Evolutionary conservation across 2,329 filamentous ascomycete genomes (phyloP), one percentile per base, ranked within the genome.

Genomic region (Fusarium goolgardi): DNA sequence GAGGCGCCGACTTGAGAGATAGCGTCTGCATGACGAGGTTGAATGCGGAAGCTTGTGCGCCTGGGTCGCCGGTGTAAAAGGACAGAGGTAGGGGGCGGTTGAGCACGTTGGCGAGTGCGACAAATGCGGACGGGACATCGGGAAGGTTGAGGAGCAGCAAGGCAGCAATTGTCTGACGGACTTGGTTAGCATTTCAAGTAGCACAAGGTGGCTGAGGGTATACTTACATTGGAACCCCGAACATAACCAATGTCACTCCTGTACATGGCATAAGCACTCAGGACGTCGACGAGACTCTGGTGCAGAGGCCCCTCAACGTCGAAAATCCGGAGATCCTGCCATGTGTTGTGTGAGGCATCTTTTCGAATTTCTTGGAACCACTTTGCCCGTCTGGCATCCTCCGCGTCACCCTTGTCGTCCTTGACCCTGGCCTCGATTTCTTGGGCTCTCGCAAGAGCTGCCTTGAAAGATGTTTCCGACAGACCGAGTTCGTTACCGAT

Each of bases 231-330:
- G 69, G 90, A 91, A 55, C 91, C 91, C 65, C 85, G 84, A 59
- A 92, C 85, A 73, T 93, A 94, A 65, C 92, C 91, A 73, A 95
- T 91, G 75, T 96, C 92, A 69, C 89, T 90, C 63, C 92, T 86
- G 78, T 96, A 96, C 86, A 93, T 91, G 55, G 89, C 85, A 78
- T 95, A 95, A 9, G 92, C 93, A 72, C 89, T 89, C 63, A 95
- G 82, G 12, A 96, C 87, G 74, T 95, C 89, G 20, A 91, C 81
- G 31, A 96, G 81, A 37, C 85, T 83, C 59, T 88, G 82, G 74
- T 94, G 87, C 13, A 94, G 81, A 2, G 91, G 91, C 0, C 86
- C 89, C 18, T 80, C 86, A 8, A 82, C 79, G 71, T 90, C 86
- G 75, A 94, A 95, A 74, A 94, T 91, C 70, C 87, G 87, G 45